A percentile compares a stretch with the other conserved stretches of the same genome.
phyloP scores from a whole-genome alignment of 1,139 yeast genomes.

The Suhomyces choctaworum region DNA sequence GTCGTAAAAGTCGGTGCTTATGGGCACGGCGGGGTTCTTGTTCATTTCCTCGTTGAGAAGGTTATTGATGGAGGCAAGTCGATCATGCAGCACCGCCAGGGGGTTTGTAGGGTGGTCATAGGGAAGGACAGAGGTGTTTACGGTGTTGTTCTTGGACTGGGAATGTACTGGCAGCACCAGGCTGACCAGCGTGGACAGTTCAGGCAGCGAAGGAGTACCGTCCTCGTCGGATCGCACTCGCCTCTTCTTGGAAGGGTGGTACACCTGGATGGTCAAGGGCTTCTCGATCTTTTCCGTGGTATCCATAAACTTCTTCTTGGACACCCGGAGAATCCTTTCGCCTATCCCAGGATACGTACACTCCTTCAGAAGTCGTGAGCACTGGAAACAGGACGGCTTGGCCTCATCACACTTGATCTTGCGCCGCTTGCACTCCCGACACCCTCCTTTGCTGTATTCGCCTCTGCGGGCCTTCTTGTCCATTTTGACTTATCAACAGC shows the following conservation, averaged over 20 bases:
- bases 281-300: conserved; percentile 6
- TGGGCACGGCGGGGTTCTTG: background rate
- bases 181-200: conserved; percentile 4
- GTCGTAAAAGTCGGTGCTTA: conserved; percentile 11
- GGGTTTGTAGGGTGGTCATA: background rate
- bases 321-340: conserved; percentile 19
- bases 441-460: conserved; percentile 28
- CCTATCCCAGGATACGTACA: conserved; percentile 25
- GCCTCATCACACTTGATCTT: conserved; percentile 31
- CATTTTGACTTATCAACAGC: too few relatives aligned
- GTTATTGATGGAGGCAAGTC: conserved; percentile 6
- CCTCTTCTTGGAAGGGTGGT: conserved; percentile 8
- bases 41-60: conserved; percentile 7
- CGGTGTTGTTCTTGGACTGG: background rate
- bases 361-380: conserved; percentile 23
- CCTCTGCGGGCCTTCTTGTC: conserved; percentile 11
- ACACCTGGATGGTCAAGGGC: conserved; percentile 11
- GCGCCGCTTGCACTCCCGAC: conserved; percentile 30
- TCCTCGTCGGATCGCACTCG: conserved; percentile 3
- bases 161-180: conserved; percentile 4
- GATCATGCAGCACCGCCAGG: conserved; percentile 1
- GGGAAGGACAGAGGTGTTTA: background rate
- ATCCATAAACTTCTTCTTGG: conserved; percentile 13
- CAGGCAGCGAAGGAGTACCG: conserved; percentile 6
- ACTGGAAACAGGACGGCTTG: conserved; percentile 26